phyloP scores from a whole-genome alignment of 495 filamentous ascomycete genomes.

The Hyaloscypha hepaticicola region DNA sequence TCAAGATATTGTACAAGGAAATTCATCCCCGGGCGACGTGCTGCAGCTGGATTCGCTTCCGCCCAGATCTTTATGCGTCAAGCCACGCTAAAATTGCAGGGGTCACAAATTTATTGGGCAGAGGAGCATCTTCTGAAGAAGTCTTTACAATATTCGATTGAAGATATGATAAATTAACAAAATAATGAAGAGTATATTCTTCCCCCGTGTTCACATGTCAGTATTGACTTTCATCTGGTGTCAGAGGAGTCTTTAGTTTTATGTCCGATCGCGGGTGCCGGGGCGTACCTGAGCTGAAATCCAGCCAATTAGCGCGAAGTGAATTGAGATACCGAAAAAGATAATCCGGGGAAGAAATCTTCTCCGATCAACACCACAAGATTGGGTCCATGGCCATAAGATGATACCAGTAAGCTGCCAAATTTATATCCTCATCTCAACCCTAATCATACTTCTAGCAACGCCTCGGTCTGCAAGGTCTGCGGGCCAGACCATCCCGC shows the following conservation, averaged over 20 bases:
- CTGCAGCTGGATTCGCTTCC: constrained; percentile 14
- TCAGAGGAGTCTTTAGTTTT: neutral
- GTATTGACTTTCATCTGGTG: neutral
- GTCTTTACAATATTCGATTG: neutral
- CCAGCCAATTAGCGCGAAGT: constrained; percentile 9
- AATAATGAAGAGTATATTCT: neutral
- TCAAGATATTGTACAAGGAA: constrained; percentile 7
- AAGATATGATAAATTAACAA: neutral
- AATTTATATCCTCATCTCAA: neutral
- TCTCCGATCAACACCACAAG: neutral
- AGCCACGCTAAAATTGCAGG: constrained; percentile 11
- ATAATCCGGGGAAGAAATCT: constrained; percentile 23
- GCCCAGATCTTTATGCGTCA: constrained; percentile 19
- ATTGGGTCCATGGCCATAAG: constrained; percentile 22
- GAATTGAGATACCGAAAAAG: constrained; percentile 7
- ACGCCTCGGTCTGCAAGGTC: constrained; percentile 29
- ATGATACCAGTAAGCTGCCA: constrained; percentile 29
- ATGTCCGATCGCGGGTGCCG: constrained; percentile 5
- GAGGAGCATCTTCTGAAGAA: neutral
- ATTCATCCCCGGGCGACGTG: constrained; percentile 11
- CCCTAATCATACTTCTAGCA: constrained; percentile 12
- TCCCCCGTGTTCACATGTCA: neutral
- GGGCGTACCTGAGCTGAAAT: neutral
- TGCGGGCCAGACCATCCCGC: constrained; percentile 26
- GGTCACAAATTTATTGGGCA: neutral